Evolutionary conservation across 208 protist genomes (phyloP), one percentile per base, ranked within the genome.

Genomic region (Acanthamoeba sp.): DNA sequence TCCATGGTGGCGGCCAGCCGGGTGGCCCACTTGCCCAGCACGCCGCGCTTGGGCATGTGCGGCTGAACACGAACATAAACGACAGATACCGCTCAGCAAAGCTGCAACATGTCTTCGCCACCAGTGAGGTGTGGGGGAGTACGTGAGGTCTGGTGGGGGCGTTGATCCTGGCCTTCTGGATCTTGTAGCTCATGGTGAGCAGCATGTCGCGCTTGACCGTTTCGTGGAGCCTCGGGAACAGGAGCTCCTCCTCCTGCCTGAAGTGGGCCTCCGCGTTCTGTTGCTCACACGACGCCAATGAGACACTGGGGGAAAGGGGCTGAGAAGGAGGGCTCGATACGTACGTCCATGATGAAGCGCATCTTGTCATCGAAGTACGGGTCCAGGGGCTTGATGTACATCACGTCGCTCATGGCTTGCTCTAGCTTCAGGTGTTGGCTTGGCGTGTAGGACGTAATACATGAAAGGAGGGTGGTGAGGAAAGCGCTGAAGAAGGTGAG

Each of bases 361-460:
- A 91, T 91, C 52, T 91, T 91, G 85, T 91, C 85, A 27, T 91
- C 85, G 48, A 91, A 91, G 50, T 50, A 40, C 4, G 85, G 50
- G 34, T 91, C 85, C 32, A 71, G 59, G 36, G 85, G 85, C 36
- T 91, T 91, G 36, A 91, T 91, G 38, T 91, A 91, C 59, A 71
- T 73, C 14, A 69, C 34, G 9, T 59, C 55, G 29, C 50, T 71
- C n/a, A 91, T 20, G 4, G 85, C 27, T 1, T 36, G n/a, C 62
- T 91, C 85, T 16, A 91, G 14, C 50, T 71, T 5, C 34, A 38
- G 29, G 16, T 71, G 42, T 50, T 91, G 57, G 10, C 59, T 91
- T 14, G 18, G 38, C 40, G 24, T 50, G 45, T 3, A 50, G 45
- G 2, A 16, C 45, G 45, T 50, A 12, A 12, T n/a, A 50, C 7